Base-by-base conservation (phyloP, 495 filamentous ascomycete species). In the Venustampulla echinocandica region DNA sequence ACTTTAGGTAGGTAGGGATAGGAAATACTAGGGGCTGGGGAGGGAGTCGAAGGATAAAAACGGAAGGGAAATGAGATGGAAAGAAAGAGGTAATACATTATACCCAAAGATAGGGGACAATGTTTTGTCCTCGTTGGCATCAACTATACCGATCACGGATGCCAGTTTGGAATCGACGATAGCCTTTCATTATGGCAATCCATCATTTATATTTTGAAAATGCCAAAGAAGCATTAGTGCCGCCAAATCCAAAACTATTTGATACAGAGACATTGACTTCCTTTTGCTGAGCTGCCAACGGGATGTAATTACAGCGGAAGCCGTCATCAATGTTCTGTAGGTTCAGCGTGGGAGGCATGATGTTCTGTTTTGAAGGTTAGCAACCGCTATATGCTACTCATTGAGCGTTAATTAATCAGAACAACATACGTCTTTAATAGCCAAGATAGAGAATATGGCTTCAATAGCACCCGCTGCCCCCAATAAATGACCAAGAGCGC, bases 191-290 rank as follows among this genome's bases (percentile, higher is more conserved):
- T n/a, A n/a, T n/a, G n/a, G 34, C 42, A 13, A 42, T 21, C 2
- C 19, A 42, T 36, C 44, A 50, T 56, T 24, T 45, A 45, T 64
- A 66, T 54, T 73, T 76, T 5, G 68, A 75, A 62, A 98, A 94
- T 50, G 88, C 90, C 34, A 98, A 67, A 50, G 77, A 86, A 35
- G 90, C 90, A 68, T 97, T 97, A 7, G 92, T 98, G 22, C 92
- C 92, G 9, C 92, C 92, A 69, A 98, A 98, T 1, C 92, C 92
- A 71, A 98, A 98, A 59, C 90, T 97, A 58, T 98, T 98, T 15
- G 86, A 88, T 55, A 98, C 51, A 24, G 82, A 83, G 20, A 90
- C 84, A 46, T 82, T 71, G 18, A 96, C 79, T 9, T 68, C 47
- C 53, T 79, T 79, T 21, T 81, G 60, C 59, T 96, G 90, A 1